Evolutionary conservation across 768 basidiomycete species (phyloP).

Genomic region (Tulasnella sp.): DNA sequence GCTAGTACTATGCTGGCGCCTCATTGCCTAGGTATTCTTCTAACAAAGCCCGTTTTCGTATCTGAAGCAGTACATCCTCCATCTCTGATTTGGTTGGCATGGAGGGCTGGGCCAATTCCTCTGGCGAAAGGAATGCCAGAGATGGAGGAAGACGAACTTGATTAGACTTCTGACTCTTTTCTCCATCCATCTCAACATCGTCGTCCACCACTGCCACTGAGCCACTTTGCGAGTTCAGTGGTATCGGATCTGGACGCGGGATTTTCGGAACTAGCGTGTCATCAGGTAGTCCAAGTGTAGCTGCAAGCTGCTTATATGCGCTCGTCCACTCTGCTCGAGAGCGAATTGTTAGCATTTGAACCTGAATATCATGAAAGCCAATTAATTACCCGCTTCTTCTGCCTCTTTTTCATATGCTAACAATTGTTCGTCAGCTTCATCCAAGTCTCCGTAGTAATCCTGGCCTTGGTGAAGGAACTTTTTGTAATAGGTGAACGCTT

Average conservation of each 20-base stretch:
- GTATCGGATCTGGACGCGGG: constrained; percentile 23
- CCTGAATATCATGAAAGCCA: constrained; percentile 7
- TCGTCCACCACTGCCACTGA: constrained; percentile 39
- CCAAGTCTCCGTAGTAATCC: constrained; percentile 81
- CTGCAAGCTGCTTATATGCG: constrained; percentile 42
- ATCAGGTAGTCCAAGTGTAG: constrained; percentile 41
- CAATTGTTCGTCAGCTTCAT: constrained; percentile 61
- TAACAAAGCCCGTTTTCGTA: constrained; percentile 69
- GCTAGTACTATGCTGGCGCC: too few relatives aligned
- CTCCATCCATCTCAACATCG: constrained; percentile 27
- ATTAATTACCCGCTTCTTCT: constrained; percentile 55
- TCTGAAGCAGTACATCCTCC: constrained; percentile 57
- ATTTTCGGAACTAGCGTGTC: constrained; percentile 38
- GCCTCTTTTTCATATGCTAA: constrained; percentile 55
- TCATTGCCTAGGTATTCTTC: constrained; percentile 59
- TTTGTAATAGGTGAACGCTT: constrained; percentile 60
- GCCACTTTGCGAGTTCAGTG: constrained; percentile 26
- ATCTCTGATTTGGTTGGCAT: constrained; percentile 66
- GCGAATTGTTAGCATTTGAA: not conserved
- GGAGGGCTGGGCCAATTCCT: constrained; percentile 60
- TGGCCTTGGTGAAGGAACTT: constrained; percentile 82
- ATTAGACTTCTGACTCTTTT: constrained; percentile 30
- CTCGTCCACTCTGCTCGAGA: constrained; percentile 48
- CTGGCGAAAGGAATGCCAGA: constrained; percentile 62
- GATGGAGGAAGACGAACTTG: constrained; percentile 1